phyloP scores from a whole-genome alignment of 345 rosid species.

The Syzygium jambos region DNA sequence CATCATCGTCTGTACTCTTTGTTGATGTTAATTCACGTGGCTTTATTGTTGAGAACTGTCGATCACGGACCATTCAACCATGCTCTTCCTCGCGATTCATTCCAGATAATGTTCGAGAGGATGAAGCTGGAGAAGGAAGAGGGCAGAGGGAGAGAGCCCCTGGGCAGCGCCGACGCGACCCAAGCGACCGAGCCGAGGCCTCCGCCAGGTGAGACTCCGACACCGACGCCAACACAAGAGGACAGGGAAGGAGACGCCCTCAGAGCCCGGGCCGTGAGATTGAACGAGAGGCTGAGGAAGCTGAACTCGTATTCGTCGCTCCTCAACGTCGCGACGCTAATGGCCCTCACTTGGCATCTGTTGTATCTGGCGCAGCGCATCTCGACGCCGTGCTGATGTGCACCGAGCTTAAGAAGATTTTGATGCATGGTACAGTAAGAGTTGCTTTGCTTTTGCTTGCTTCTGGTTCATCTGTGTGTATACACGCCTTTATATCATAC shows the following conservation, averaged over 20 bases:
- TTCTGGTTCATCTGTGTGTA: neutral
- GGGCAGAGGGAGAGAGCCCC: constrained; percentile 49
- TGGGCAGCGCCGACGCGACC: neutral
- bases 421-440: neutral
- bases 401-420: neutral
- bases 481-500: neutral
- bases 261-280: constrained; percentile 11
- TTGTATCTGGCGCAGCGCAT: constrained; percentile 49
- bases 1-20: neutral
- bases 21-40: neutral
- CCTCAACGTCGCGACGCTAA: constrained; percentile 39
- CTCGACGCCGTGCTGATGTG: constrained; percentile 14
- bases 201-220: neutral
- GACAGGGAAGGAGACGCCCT: constrained; percentile 13
- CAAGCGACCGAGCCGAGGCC: neutral
- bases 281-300: constrained; percentile 48
- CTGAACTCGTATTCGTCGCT: constrained; percentile 60
- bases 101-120: constrained; percentile 64
- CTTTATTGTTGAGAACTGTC: too few species aligned
- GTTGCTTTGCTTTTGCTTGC: neutral
- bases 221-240: neutral
- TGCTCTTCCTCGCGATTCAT: neutral
- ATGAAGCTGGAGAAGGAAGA: constrained; percentile 74
- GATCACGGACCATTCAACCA: too few species aligned
- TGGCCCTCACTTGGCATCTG: constrained; percentile 63